Evolutionary conservation across 192 early-diverging fungal genomes (phyloP).

Genomic region (Coemansia sp.): DNA sequence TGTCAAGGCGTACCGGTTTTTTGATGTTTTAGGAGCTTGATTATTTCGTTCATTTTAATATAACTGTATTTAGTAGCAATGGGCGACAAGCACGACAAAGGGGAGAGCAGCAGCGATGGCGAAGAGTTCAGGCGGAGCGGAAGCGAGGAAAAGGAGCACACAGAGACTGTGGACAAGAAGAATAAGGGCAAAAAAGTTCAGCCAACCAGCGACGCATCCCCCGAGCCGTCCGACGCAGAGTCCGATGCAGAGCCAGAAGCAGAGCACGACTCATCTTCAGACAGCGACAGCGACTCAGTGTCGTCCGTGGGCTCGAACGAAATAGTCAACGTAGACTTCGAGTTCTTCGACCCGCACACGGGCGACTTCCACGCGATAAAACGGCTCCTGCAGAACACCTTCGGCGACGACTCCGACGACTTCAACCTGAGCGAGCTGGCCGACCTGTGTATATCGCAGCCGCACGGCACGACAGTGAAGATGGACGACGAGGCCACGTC

Average conservation of each 20-base stretch:
- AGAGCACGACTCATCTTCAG: constrained; percentile 1
- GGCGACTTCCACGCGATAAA: constrained; percentile 93
- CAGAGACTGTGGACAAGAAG: too few relatives aligned
- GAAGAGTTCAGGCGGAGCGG: too few relatives aligned
- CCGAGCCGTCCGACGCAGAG: background rate
- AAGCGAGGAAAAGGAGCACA: too few relatives aligned
- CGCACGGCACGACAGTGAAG: constrained; percentile 85
- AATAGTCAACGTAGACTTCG: constrained; percentile 87
- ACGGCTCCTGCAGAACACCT: constrained; percentile 73
- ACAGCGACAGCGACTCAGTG: background rate
- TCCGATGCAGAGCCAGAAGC: background rate
- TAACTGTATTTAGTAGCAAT: too few relatives aligned
- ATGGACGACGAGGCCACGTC: constrained; percentile 69
- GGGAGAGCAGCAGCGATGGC: too few relatives aligned
- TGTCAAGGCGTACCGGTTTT: too few relatives aligned
- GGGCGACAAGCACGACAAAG: too few relatives aligned
- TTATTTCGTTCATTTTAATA: too few relatives aligned
- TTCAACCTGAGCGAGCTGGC: constrained; percentile 74
- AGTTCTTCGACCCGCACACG: constrained; percentile 88
- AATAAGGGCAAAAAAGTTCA: too few relatives aligned
- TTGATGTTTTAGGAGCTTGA: too few relatives aligned
- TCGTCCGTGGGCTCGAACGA: constrained; percentile 11
- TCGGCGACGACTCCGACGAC: constrained; percentile 75
- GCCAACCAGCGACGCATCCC: too few relatives aligned
- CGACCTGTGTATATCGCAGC: constrained; percentile 76